A percentile compares a stretch with the other conserved stretches of the same genome.
Conservation (phyloP, 202 grass and related monocot species). For the Brachypodium distachyon region DNA sequence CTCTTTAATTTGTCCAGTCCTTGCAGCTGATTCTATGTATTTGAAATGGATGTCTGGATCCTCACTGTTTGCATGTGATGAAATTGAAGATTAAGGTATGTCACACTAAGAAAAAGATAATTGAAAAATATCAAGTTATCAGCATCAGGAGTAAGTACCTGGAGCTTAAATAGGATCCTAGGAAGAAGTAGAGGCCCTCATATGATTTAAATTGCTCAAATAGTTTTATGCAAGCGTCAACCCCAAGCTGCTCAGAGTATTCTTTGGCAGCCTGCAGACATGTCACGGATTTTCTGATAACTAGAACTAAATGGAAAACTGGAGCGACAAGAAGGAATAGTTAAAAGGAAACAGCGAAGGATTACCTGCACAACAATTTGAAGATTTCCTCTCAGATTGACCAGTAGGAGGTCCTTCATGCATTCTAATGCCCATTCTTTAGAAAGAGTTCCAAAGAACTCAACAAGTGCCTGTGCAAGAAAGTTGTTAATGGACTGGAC, state of each 20-base stretch:
- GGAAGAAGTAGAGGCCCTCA: conserved; percentile 90
- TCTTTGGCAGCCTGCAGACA: conserved; percentile 73
- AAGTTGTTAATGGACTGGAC: neutral
- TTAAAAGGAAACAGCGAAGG: neutral
- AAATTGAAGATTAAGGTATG: neutral
- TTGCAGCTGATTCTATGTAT: conserved; percentile 95
- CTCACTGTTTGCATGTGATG: conserved; percentile 57
- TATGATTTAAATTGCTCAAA: conserved; percentile 98
- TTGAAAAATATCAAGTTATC: neutral
- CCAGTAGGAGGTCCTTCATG: conserved; percentile 90
- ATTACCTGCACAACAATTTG: conserved; percentile 91
- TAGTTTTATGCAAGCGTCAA: conserved; percentile 76
- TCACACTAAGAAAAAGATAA: neutral
- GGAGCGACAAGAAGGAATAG: neutral
- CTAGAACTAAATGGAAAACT: neutral
- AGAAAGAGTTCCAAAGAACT: conserved; percentile 91
- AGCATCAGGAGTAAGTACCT: conserved; percentile 42
- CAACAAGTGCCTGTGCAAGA: conserved; percentile 65
- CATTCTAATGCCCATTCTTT: conserved; percentile 90
- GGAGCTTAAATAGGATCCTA: conserved; percentile 87
- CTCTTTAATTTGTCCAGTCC: conserved; percentile 95
- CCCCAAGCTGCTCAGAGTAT: conserved; percentile 81
- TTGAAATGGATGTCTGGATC: conserved; percentile 95
- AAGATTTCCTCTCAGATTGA: conserved; percentile 87
- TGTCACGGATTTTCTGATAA: neutral